phyloP scores from a whole-genome alignment of 1,139 yeast species.

The Geotrichum fermentans region DNA sequence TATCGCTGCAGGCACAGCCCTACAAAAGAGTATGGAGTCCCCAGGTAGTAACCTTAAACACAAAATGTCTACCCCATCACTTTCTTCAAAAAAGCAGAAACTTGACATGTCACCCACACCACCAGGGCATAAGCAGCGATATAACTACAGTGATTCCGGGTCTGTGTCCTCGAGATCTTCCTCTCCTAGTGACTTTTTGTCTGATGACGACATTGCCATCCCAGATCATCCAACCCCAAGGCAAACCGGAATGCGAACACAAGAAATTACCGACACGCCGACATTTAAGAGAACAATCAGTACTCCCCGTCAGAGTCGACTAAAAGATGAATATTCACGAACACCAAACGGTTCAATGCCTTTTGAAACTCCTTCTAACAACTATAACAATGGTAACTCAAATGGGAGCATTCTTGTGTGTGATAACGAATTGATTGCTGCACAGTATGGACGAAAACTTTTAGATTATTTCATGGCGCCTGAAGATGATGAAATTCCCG shows the following conservation, averaged over 20 bases:
- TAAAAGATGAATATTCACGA: constrained; percentile 7
- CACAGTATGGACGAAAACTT: constrained; percentile 43
- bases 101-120: constrained; percentile 24
- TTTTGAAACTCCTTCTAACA: constrained; percentile 7
- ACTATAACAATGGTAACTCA: constrained; percentile 22
- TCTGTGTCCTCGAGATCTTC: constrained; percentile 35
- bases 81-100: constrained; percentile 18
- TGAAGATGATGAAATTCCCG: constrained; percentile 69
- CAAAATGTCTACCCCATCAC: constrained; percentile 9
- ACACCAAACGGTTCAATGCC: background rate
- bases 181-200: constrained; percentile 35
- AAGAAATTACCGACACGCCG: constrained; percentile 18
- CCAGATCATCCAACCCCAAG: constrained; percentile 16
- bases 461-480: constrained; percentile 62
- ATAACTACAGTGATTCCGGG: constrained; percentile 26
- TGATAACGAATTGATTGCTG: constrained; percentile 37
- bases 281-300: constrained; percentile 10
- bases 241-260: constrained; percentile 11
- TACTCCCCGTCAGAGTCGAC: constrained; percentile 4
- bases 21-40: constrained; percentile 12
- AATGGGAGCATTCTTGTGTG: constrained; percentile 32
- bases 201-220: constrained; percentile 33
- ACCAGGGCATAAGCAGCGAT: background rate
- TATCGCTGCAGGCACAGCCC: constrained; percentile 24
- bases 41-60: constrained; percentile 20